These are phyloP conservation scores for Pythium vanterpoolii DNA, from an alignment of 352 stramenopile species.

Conservation along the genomic window DNA sequence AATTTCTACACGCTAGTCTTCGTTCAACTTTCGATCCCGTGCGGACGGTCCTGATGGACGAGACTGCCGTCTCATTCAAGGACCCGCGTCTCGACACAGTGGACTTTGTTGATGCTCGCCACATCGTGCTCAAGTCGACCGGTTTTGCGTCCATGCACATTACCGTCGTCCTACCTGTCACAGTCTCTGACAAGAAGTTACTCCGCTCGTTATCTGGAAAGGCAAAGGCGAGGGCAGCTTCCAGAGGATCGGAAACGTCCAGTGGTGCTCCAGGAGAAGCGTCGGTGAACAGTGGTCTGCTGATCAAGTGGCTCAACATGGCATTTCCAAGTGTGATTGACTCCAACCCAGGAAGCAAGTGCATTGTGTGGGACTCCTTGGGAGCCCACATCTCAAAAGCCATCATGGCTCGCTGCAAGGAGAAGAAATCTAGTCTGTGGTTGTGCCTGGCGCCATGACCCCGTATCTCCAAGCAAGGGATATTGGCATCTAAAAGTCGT, in stretches of 20 bases:
- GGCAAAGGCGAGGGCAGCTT: neutral
- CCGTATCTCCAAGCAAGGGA: too few relatives aligned
- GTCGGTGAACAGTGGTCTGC: neutral
- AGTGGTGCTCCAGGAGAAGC: neutral
- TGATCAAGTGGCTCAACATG: neutral
- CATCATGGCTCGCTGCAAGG: constrained; percentile 10
- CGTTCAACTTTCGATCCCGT: neutral
- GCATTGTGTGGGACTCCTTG: neutral
- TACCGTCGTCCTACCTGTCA: neutral
- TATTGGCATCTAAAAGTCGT: too few relatives aligned
- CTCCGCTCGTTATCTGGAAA: neutral
- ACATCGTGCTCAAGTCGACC: neutral
- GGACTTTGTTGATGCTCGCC: neutral
- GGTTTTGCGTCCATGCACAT: neutral
- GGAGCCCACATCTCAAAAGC: neutral
- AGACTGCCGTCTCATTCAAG: neutral
- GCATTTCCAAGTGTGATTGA: neutral
- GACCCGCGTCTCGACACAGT: neutral
- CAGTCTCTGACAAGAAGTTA: neutral
- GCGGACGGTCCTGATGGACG: too few relatives aligned
- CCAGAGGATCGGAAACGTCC: neutral
- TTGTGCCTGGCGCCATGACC: too few relatives aligned
- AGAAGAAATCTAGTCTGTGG: too few relatives aligned
- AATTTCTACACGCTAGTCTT: too few relatives aligned
- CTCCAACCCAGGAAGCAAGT: neutral